A percentile compares a stretch with the other conserved stretches of the same genome.
Conservation (phyloP, 1,284 basidiomycete species). For the Cryptococcus floricola region DNA sequence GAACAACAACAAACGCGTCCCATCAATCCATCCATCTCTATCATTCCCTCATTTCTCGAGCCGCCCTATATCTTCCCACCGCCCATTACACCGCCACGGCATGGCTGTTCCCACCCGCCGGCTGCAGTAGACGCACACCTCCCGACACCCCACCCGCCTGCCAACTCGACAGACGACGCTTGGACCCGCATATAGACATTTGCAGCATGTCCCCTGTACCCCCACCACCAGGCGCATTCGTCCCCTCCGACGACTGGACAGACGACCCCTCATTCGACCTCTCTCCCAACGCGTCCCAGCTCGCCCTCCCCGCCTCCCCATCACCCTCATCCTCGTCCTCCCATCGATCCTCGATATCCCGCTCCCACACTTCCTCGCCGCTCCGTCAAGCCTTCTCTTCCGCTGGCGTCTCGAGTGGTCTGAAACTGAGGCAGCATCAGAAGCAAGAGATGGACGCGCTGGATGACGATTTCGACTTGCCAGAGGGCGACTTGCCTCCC, state of each 20-base stretch:
- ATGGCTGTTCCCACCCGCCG: no score
- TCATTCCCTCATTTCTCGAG: no score
- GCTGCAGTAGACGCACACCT: no score
- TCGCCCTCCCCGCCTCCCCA: conserved; percentile 14
- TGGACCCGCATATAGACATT: no score
- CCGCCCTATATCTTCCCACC: no score
- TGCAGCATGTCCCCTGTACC: conserved; percentile 22
- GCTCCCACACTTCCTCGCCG: conserved; percentile 23
- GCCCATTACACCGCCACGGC: no score
- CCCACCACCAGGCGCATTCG: conserved; percentile 20
- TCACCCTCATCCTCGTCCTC: conserved; percentile 20
- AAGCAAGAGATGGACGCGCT: conserved; percentile 10
- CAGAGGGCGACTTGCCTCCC: conserved; percentile 1
- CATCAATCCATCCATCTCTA: no score
- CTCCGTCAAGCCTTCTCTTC: conserved; percentile 22
- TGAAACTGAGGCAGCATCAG: conserved; percentile 9
- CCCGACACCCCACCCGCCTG: no score
- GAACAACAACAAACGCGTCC: no score
- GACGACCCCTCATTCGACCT: conserved; percentile 43
- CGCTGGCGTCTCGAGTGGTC: background rate
- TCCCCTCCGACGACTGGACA: conserved; percentile 40
- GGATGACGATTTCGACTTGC: conserved; percentile 28
- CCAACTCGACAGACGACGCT: no score
- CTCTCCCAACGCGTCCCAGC: conserved; percentile 12
- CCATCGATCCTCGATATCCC: conserved; percentile 7